phyloP scores from a whole-genome alignment of 305 asterid genomes.

The Petunia hybrid region DNA sequence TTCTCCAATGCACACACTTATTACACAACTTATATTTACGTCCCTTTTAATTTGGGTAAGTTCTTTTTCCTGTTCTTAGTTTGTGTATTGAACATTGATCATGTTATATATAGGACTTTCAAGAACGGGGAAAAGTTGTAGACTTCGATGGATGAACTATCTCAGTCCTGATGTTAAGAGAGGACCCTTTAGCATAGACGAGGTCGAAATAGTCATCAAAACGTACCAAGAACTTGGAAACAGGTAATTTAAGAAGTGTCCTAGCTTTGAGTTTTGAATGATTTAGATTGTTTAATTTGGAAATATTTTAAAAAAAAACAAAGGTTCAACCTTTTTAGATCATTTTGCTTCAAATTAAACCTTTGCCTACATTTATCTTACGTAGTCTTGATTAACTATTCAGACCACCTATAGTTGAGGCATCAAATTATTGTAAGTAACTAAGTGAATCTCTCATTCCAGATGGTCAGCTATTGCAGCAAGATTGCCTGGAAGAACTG shows the following conservation, averaged over 20 bases:
- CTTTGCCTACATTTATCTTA: not conserved
- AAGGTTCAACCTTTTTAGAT: not conserved
- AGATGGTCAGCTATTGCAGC: slow-evolving; percentile 6
- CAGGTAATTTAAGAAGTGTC: not conserved
- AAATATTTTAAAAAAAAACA: not conserved
- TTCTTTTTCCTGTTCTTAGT: not conserved
- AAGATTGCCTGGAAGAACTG: slow-evolving; percentile 10
- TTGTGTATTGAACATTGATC: not conserved
- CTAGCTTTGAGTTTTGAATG: not conserved
- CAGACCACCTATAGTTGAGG: no score
- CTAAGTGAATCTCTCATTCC: not conserved
- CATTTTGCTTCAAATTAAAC: no score
- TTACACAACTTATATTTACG: not conserved
- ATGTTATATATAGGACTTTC: not conserved
- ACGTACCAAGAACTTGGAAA: not conserved
- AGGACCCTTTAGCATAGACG: slow-evolving; percentile 10
- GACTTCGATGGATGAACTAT: slow-evolving; percentile 15
- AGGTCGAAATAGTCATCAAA: not conserved
- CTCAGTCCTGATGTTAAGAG: slow-evolving; percentile 1
- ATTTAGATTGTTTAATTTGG: not conserved
- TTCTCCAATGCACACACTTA: not conserved
- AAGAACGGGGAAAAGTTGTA: slow-evolving; percentile 25
- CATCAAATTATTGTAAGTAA: not conserved
- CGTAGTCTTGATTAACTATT: not conserved
- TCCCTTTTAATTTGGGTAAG: not conserved